Conservation (phyloP, 768 basidiomycete genomes). For the Tephrocybe rancida region DNA sequence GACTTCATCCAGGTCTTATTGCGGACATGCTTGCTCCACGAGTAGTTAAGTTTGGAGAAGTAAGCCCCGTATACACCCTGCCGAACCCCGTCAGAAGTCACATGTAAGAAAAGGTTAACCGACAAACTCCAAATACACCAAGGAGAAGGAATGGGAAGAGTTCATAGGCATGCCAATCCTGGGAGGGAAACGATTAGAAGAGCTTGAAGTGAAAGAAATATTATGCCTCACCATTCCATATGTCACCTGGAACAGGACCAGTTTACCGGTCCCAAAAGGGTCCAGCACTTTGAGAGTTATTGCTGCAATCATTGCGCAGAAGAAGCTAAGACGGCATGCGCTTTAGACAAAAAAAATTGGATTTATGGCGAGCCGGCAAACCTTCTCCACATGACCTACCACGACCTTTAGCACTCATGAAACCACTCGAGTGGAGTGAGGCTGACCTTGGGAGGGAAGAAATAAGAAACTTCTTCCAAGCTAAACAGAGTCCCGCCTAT, state of each 20-base stretch:
- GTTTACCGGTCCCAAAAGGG: constrained; percentile 93
- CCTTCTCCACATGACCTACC: constrained; percentile 94
- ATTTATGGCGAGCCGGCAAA: constrained; percentile 34
- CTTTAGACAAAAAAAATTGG: constrained; percentile 16
- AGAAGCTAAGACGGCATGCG: constrained; percentile 74
- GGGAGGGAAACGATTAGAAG: constrained; percentile 1
- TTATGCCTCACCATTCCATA: constrained; percentile 72
- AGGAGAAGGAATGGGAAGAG: constrained; percentile 82
- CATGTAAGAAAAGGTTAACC: constrained; percentile 1
- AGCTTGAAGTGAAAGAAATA: not conserved
- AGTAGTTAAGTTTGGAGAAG: constrained; percentile 89
- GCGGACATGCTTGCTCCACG: constrained; percentile 84
- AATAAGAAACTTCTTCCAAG: constrained; percentile 94
- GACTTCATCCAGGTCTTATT: constrained; percentile 77
- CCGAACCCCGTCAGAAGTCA: constrained; percentile 9
- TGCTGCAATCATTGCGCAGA: constrained; percentile 97
- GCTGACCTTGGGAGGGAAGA: constrained; percentile 88
- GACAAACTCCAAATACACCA: constrained; percentile 83
- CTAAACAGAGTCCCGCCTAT: constrained; percentile 93
- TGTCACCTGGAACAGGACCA: constrained; percentile 90
- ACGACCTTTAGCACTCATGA: constrained; percentile 1
- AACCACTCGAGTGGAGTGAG: not conserved
- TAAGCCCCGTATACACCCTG: constrained; percentile 94
- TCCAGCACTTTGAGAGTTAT: constrained; percentile 92
- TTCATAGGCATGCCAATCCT: constrained; percentile 96